Evolutionary conservation across 768 basidiomycete species (phyloP), one percentile per base, ranked within the genome.

Genomic region (Sistotremastrum niveocremeum): DNA sequence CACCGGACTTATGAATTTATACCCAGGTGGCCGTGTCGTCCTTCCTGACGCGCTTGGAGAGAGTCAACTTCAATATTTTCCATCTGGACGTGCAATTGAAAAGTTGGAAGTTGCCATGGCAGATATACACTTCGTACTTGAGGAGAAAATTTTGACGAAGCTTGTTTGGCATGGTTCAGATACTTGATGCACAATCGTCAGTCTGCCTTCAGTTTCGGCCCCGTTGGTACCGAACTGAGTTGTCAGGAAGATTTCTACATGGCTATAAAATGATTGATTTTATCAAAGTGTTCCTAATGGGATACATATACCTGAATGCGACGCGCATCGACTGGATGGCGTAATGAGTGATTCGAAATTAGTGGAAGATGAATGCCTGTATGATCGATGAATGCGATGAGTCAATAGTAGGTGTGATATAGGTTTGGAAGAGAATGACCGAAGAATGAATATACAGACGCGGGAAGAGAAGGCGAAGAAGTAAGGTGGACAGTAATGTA

Each of bases 21-120:
- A 20, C 49, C 37, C 56, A 87, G 84, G 70, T 85, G 35, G 80
- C 85, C n/a, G 71, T 80, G 40, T 65, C 65, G 45, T 71, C 68
- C 40, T 80, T 79, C 62, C 69, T 91, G 37, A 62, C 62, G 43
- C 72, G 77, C 46, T 65, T 89, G 49, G 84, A 89, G 59, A 68
- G 67, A 49, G 73, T 65, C 40, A 69, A 79, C 55, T 90, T 90
- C 61, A 70, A 89, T 55, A 80, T 69, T 6, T 89, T 84, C 59
- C 64, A 79, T 51, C 66, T 76, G 29, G 64, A 67, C 53, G 54
- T 88, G 56, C 80, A 78, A 63, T 47, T 64, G 55, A 70, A 76
- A 61, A 80, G 83, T 59, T 88, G 88, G 79, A 75, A 73, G 66
- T 63, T 89, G 54, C 75, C 88, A 44, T 84, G 78, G 78, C 70